These are phyloP conservation scores for Pseudocercospora fuligena DNA, from an alignment of 2,329 filamentous ascomycete genomes.

Conservation along the genomic window DNA sequence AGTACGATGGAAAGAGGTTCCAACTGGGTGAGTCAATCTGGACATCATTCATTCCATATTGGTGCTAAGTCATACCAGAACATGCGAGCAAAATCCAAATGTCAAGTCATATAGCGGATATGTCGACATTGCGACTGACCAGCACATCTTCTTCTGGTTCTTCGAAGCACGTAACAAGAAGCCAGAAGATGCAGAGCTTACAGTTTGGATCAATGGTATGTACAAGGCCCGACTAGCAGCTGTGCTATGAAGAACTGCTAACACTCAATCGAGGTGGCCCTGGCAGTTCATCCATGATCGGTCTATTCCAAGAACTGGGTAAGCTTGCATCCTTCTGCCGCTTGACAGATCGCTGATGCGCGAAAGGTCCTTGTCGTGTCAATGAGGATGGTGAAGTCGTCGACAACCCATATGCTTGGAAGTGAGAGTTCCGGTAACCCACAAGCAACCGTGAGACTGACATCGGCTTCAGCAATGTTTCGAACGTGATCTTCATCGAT, in stretches of 20 bases:
- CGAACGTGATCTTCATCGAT: conserved; percentile 66
- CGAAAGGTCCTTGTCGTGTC: conserved; percentile 28
- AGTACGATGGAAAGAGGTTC: neutral
- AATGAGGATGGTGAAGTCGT: neutral
- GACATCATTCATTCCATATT: neutral
- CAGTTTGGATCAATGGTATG: conserved; percentile 63
- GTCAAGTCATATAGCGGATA: conserved; percentile 55
- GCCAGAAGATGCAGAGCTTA: conserved; percentile 59
- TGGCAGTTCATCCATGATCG: conserved; percentile 61
- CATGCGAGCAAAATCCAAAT: conserved; percentile 57
- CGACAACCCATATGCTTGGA: neutral
- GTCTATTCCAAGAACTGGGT: conserved; percentile 58
- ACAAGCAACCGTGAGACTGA: conserved; percentile 62
- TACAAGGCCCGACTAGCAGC: neutral
- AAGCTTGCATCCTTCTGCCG: conserved; percentile 47
- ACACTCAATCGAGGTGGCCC: conserved; percentile 55
- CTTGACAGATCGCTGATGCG: conserved; percentile 41
- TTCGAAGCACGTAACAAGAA: conserved; percentile 61
- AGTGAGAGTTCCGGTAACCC: conserved; percentile 44
- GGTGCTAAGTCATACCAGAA: neutral
- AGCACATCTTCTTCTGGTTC: conserved; percentile 69
- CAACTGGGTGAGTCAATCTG: neutral
- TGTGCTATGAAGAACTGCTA: neutral
- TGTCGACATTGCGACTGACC: conserved; percentile 35
- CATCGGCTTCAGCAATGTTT: conserved; percentile 63